These are phyloP conservation scores for Botryosphaeria agaves DNA, from an alignment of 2,329 filamentous ascomycete species.

Conservation along the genomic window DNA sequence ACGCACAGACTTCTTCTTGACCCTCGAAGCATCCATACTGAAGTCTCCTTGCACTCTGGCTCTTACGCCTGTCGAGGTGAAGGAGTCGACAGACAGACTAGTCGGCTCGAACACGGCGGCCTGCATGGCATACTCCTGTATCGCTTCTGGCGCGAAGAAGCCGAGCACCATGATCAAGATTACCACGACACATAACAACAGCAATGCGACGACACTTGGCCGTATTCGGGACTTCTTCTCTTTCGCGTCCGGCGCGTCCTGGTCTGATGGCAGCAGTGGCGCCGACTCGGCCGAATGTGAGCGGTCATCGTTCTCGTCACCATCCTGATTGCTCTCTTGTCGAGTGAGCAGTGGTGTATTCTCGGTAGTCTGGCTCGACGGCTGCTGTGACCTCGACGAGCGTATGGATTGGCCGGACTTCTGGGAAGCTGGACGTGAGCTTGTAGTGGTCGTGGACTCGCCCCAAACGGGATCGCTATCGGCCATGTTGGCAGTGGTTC, in stretches of 20 bases:
- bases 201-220: conserved; percentile 62
- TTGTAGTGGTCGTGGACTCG: conserved; percentile 17
- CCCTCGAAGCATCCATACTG: conserved; percentile 58
- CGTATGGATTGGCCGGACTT: conserved; percentile 16
- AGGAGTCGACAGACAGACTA: conserved; percentile 67
- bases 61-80: conserved; percentile 61
- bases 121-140: conserved; percentile 75
- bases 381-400: conserved; percentile 14
- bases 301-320: conserved; percentile 6
- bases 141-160: conserved; percentile 63
- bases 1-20: conserved; percentile 52
- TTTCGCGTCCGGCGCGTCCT: conserved; percentile 14
- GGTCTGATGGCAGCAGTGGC: conserved; percentile 16
- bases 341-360: conserved; percentile 20
- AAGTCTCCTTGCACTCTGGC: conserved; percentile 73
- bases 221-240: conserved; percentile 38
- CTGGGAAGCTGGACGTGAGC: conserved; percentile 18
- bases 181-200: conserved; percentile 43
- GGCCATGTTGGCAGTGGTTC: conserved; percentile 10
- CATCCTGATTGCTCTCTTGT: conserved; percentile 9
- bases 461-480: conserved; percentile 15
- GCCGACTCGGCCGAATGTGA: conserved; percentile 14
- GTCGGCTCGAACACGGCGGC: conserved; percentile 70
- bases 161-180: conserved; percentile 57
- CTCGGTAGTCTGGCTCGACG: conserved; percentile 18